Evolutionary conservation across 1,284 basidiomycete genomes (phyloP).

Genomic region (Moesziomyces antarcticus): DNA sequence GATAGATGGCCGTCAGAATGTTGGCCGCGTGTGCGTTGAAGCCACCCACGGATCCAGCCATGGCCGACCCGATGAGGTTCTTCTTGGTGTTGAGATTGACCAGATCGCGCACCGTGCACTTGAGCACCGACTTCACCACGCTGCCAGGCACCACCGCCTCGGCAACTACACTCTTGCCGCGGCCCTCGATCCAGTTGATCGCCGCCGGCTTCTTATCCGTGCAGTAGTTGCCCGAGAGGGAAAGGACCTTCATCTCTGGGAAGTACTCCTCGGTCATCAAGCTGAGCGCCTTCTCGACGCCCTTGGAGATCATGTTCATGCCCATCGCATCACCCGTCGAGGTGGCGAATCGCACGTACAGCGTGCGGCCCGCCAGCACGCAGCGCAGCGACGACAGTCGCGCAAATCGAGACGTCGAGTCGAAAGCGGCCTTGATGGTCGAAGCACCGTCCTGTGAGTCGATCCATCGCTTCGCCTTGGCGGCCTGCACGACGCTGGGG

Average conservation of each 20-base stretch:
- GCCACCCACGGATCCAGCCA: constrained; percentile 96
- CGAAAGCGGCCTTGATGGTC: constrained; percentile 85
- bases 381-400: constrained; percentile 63
- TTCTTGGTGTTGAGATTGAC: constrained; percentile 97
- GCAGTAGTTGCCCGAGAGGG: constrained; percentile 97
- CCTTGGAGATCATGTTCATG: constrained; percentile 89
- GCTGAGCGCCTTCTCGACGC: constrained; percentile 84
- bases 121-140: constrained; percentile 88
- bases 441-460: constrained; percentile 83
- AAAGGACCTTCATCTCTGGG: constrained; percentile 92
- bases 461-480: constrained; percentile 87
- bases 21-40: constrained; percentile 99
- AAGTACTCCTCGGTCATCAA: constrained; percentile 80
- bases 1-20: constrained; percentile 91
- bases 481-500: constrained; percentile 82
- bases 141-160: constrained; percentile 92
- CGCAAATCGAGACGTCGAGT: constrained; percentile 76
- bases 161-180: constrained; percentile 96
- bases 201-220: constrained; percentile 99
- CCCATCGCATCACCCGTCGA: constrained; percentile 99
- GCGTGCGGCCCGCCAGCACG: constrained; percentile 71
- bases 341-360: constrained; percentile 95
- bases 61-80: constrained; percentile 95
- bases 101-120: constrained; percentile 91
- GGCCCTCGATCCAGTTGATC: constrained; percentile 99